A percentile compares a stretch with the other conserved stretches of the same genome.
phyloP scores from a whole-genome alignment of 192 early-diverging fungal genomes.

The Coemansia guatemalensis region DNA sequence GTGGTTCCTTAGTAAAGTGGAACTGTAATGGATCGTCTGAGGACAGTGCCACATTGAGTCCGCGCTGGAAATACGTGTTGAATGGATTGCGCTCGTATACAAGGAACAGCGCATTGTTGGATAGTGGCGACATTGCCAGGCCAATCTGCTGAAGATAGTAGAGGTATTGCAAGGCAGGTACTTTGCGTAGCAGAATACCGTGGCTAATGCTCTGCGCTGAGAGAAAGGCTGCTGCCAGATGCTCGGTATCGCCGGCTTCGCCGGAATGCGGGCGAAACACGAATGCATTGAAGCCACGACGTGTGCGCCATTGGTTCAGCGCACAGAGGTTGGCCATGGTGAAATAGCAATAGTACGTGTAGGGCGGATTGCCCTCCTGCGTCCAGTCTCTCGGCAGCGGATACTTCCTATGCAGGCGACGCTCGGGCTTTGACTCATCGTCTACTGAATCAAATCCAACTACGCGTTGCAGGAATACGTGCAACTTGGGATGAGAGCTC shows the following conservation, averaged over 20 bases:
- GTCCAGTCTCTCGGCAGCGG: conserved; percentile 65
- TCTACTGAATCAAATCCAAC: conserved; percentile 94
- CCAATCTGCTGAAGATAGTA: conserved; percentile 95
- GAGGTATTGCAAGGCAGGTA: conserved; percentile 92
- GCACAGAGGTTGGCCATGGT: conserved; percentile 84
- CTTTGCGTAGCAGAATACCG: conserved; percentile 91
- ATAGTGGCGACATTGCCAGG: conserved; percentile 95
- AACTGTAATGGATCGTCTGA: conserved; percentile 97
- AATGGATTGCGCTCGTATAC: conserved; percentile 93
- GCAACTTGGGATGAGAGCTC: conserved; percentile 80
- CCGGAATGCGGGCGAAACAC: conserved; percentile 92
- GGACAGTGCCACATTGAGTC: conserved; percentile 89
- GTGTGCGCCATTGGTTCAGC: conserved; percentile 75
- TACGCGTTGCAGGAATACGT: conserved; percentile 91
- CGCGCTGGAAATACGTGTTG: conserved; percentile 87
- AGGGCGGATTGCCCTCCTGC: conserved; percentile 76
- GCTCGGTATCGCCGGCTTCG: conserved; percentile 94
- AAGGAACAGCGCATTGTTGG: conserved; percentile 95
- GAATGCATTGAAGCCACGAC: conserved; percentile 86
- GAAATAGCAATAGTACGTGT: conserved; percentile 92
- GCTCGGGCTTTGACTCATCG: conserved; percentile 89
- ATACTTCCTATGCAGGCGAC: conserved; percentile 80
- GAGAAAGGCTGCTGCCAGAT: conserved; percentile 86
- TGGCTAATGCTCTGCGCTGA: conserved; percentile 86
- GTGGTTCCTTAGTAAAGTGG: conserved; percentile 93